Base-by-base conservation (phyloP, 176 grass and related monocot species). In the Alopecurus myosuroides region DNA sequence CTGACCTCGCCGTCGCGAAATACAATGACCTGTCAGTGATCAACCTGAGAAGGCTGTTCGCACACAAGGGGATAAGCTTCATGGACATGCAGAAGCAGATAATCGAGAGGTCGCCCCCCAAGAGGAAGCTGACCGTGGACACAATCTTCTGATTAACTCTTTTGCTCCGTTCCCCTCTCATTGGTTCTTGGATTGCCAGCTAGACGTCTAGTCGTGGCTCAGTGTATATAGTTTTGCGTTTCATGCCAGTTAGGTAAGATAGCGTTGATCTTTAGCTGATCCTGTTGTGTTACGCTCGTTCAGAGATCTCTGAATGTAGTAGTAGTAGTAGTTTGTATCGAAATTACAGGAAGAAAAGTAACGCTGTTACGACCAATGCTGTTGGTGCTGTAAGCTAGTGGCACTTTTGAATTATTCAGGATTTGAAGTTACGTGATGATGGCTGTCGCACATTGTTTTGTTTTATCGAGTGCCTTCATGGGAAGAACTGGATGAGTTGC, bases 1-100 rank as follows among this genome's bases (percentile, higher is more conserved):
- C 92, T 1, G 92, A 95, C 70, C 81, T 98, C 72, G 91, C 92
- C 11, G 82, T 98, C 30, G 88, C 90, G 17, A 95, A 85, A 57
- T 98, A 89, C 83, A 86, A 62, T 1, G 89, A 98, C 57, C 89
- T 98, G 28, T 98, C 92, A 7, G 95, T 98, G 79, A 98, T 98
- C 87, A 98, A 98, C 70, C 92, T 95, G 19, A 93, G 95, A 82
- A 94, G 92, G 79, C 70, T 98, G 66, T 95, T 91, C 88, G 95
- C 92, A 1, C 87, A 94, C 41, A 93, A 86, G 79, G 95, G 90
- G 78, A 85, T 88, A 57, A 88, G 76, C 45, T 98, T 98, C 88
- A 98, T 98, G 92, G 95, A 98, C 71, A 74, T 98, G 70, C 95
- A 98, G 85, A 98, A 94, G 85, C 90, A 98, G 89, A 89, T 94